phyloP scores from a whole-genome alignment of 208 protist species.

The Strigomonas culicis region DNA sequence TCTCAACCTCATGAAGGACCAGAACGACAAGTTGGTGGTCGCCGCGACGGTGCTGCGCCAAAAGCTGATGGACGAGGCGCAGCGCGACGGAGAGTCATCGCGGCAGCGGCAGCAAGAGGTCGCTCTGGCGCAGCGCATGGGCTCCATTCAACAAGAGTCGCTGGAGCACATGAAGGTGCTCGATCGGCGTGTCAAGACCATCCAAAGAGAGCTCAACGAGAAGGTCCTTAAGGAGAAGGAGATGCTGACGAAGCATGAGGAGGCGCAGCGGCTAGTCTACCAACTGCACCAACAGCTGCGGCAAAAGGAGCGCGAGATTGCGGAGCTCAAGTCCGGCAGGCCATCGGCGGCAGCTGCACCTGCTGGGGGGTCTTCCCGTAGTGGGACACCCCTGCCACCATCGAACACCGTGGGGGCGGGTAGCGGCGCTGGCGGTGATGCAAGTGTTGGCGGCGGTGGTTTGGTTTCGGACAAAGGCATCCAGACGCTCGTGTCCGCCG shows the following conservation, averaged over 20 bases:
- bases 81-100: constrained; percentile 36
- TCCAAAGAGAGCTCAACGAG: constrained; percentile 72
- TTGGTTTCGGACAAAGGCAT: background rate
- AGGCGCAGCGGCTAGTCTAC: constrained; percentile 66
- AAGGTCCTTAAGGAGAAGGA: constrained; percentile 59
- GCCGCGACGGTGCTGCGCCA: constrained; percentile 76
- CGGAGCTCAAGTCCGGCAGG: constrained; percentile 28
- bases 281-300: constrained; percentile 68
- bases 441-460: background rate
- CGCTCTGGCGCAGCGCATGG: constrained; percentile 79
- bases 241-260: constrained; percentile 58
- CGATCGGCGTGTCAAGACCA: constrained; percentile 50
- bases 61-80: constrained; percentile 64
- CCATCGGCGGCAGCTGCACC: background rate
- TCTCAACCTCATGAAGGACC: constrained; percentile 60
- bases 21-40: constrained; percentile 79
- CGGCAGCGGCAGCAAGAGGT: constrained; percentile 73
- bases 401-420: background rate
- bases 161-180: constrained; percentile 53
- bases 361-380: background rate
- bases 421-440: background rate
- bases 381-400: background rate
- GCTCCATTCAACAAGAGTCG: constrained; percentile 72
- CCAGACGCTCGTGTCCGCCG: background rate
- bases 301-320: constrained; percentile 68